Conservation (phyloP, 2,329 filamentous ascomycete genomes). For the Fusarium annulatum region DNA sequence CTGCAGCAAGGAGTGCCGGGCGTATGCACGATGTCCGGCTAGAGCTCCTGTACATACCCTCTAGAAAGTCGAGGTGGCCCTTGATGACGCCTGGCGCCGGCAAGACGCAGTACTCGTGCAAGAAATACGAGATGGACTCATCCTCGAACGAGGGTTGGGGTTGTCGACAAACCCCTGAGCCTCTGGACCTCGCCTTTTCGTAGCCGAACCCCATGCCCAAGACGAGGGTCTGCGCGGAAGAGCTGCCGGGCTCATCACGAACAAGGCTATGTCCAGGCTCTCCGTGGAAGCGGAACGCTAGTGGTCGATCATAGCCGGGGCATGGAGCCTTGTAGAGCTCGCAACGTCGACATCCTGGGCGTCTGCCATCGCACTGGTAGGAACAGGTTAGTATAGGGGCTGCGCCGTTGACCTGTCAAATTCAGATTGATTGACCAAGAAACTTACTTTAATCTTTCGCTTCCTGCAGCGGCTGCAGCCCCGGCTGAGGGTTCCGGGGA, state of each 20-base stretch:
- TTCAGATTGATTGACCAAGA: neutral
- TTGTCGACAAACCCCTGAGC: constrained; percentile 10
- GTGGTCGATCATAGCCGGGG: constrained; percentile 32
- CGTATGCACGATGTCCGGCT: constrained; percentile 21
- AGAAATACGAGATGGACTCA: constrained; percentile 22
- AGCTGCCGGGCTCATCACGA: neutral
- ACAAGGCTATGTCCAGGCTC: constrained; percentile 25
- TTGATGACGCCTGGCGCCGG: constrained; percentile 13
- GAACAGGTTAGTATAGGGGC: neutral
- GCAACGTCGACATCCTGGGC: constrained; percentile 30
- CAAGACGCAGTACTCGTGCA: constrained; percentile 21
- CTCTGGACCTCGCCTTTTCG: neutral
- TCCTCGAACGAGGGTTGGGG: constrained; percentile 35
- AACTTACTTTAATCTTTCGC: constrained; percentile 29
- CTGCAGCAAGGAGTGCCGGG: constrained; percentile 21
- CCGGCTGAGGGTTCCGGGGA: constrained; percentile 25
- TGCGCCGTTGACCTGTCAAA: neutral
- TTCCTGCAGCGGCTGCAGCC: constrained; percentile 30
- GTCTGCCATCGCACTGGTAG: constrained; percentile 26
- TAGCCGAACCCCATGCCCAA: neutral
- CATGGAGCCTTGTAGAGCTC: constrained; percentile 29
- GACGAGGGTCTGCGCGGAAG: neutral
- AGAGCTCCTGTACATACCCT: constrained; percentile 18
- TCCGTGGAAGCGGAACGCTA: constrained; percentile 33
- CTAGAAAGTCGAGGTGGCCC: constrained; percentile 28